Percentiles rank a stretch among this genome's conserved stretches.
phyloP scores from a whole-genome alignment of 1,284 basidiomycete genomes.

The Moesziomyces parantarcticus region DNA sequence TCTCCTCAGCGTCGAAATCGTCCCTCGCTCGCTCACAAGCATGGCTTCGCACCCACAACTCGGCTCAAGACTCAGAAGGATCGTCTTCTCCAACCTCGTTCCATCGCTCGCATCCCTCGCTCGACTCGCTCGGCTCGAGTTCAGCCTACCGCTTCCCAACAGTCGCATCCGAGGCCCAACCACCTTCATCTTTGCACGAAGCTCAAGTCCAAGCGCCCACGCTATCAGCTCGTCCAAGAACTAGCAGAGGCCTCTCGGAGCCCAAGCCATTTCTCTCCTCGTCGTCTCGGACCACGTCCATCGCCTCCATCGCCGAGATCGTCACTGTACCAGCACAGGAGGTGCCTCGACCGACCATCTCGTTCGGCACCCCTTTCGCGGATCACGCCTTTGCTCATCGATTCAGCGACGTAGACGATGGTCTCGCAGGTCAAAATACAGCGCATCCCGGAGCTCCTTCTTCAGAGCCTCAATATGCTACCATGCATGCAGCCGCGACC shows the following conservation, averaged over 20 bases:
- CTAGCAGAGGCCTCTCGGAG: constrained; percentile 16
- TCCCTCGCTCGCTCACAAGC: constrained; percentile 6
- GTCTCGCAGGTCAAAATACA: no score
- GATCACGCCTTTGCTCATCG: constrained; percentile 1
- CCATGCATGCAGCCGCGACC: no score
- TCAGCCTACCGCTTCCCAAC: constrained; percentile 12
- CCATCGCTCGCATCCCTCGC: background rate
- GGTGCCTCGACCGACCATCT: background rate
- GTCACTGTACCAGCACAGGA: background rate
- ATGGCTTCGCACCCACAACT: constrained; percentile 6
- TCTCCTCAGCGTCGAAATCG: constrained; percentile 9
- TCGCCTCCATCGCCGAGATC: constrained; percentile 16
- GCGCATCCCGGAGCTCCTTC: no score
- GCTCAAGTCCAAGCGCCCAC: background rate
- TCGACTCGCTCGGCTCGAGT: background rate
- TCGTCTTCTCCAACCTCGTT: background rate
- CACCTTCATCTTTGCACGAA: background rate
- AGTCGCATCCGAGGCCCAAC: background rate
- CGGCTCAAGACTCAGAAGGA: background rate
- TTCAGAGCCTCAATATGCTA: background rate
- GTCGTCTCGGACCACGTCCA: constrained; percentile 16
- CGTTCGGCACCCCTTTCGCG: constrained; percentile 25
- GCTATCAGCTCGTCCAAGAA: constrained; percentile 15
- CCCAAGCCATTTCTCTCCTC: constrained; percentile 28
- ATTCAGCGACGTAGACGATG: background rate